These are phyloP conservation scores for Colletotrichum chlorophyti DNA, from an alignment of 2,329 filamentous ascomycete genomes.

Conservation along the genomic window DNA sequence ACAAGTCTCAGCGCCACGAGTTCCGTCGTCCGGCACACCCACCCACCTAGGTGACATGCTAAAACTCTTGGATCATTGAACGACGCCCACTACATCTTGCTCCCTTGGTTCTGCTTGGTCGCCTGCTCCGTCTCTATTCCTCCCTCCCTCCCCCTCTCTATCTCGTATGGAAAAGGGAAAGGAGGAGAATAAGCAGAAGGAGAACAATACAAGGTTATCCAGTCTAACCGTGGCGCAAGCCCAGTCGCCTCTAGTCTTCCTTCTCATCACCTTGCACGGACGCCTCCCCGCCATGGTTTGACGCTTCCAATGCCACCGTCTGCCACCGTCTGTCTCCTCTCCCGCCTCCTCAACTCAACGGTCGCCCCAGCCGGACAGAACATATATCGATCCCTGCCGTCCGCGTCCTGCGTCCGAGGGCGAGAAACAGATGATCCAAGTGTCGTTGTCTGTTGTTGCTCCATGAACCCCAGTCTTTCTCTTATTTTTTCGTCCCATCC, in stretches of 20 bases:
- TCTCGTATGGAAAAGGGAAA: no score
- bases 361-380: conserved; percentile 10
- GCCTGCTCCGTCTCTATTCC: conserved; percentile 2
- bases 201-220: no score
- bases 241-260: conserved; percentile 13
- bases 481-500: background rate
- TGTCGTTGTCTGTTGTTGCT: no score
- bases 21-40: no score
- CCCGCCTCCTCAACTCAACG: conserved; percentile 16
- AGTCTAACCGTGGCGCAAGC: conserved; percentile 19
- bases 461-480: conserved; percentile 2
- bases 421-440: background rate
- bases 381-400: conserved; percentile 21
- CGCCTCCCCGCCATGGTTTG: conserved; percentile 28
- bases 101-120: no score
- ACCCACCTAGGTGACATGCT: conserved; percentile 17
- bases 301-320: conserved; percentile 18
- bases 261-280: conserved; percentile 25
- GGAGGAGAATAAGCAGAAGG: no score
- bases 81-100: conserved; percentile 23
- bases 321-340: conserved; percentile 21
- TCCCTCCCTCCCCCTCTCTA: background rate
- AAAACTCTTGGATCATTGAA: conserved; percentile 17
- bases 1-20: conserved; percentile 23
- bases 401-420: conserved; percentile 6